A percentile compares a stretch with the other conserved stretches of the same genome.
Evolutionary conservation across 306 rosid species (phyloP).

Genomic region (Dryas octopetala): DNA sequence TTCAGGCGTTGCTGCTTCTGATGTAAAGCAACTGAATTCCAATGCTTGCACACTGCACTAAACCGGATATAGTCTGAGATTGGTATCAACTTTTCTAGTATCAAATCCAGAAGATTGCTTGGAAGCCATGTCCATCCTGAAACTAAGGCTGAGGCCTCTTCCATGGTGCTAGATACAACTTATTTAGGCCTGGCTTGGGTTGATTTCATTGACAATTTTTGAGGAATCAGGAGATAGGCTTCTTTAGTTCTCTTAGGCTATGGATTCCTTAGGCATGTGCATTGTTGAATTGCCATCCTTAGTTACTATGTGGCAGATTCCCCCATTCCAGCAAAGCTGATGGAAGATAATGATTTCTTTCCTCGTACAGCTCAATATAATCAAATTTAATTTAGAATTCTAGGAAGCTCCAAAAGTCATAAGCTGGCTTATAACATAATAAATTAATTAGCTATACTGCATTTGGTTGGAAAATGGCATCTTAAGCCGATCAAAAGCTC

Average conservation of each 20-base stretch:
- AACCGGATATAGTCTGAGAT: not conserved
- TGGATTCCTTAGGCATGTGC: not conserved
- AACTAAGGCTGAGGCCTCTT: not conserved
- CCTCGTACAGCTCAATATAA: not conserved
- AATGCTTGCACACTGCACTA: conserved; percentile 5
- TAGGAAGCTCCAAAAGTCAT: too few species aligned
- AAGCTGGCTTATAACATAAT: too few species aligned
- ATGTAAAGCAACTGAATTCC: not conserved
- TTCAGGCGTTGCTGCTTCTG: not conserved
- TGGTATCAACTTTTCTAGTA: not conserved
- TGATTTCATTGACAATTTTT: not conserved
- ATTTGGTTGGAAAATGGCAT: too few species aligned
- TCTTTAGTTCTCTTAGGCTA: not conserved
- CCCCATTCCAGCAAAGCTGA: not conserved
- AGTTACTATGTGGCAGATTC: not conserved
- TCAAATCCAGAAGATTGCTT: not conserved
- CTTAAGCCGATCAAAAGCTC: too few species aligned
- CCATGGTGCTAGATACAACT: not conserved
- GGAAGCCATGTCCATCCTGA: not conserved
- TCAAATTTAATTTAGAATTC: not conserved
- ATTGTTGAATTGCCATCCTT: not conserved
- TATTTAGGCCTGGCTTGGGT: not conserved
- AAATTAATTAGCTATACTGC: too few species aligned
- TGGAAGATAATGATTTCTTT: not conserved
- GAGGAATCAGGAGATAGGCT: not conserved